Conservation (phyloP, 768 basidiomycete species). For the Boletus barrowsii region DNA sequence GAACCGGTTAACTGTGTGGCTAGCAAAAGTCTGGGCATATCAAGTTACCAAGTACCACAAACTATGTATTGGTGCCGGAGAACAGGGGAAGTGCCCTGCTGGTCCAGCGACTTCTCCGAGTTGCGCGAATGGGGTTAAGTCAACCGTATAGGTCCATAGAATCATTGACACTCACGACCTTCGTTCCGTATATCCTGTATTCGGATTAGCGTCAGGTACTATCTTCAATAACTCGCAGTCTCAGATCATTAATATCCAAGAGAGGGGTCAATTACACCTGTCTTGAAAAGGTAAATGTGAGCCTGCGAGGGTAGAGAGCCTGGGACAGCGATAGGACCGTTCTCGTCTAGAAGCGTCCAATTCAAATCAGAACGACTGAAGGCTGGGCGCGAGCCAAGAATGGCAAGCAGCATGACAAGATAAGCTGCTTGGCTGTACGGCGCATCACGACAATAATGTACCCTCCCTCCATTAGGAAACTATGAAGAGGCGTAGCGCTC, state of each 20-base stretch:
- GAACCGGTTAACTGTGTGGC: constrained; percentile 54
- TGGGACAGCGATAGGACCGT: constrained; percentile 52
- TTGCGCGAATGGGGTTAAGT: constrained; percentile 42
- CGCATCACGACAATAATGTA: constrained; percentile 4
- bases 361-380: constrained; percentile 45
- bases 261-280: constrained; percentile 53
- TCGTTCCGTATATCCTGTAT: constrained; percentile 49
- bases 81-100: constrained; percentile 47
- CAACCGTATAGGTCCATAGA: constrained; percentile 55
- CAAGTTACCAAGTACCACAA: constrained; percentile 10
- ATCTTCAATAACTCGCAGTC: constrained; percentile 2
- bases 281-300: constrained; percentile 50
- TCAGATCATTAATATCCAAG: constrained; percentile 51
- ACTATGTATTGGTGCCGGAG: constrained; percentile 58
- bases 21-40: constrained; percentile 42
- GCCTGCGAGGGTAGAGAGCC: constrained; percentile 50
- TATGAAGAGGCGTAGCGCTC: not conserved
- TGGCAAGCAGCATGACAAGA: constrained; percentile 8
- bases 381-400: constrained; percentile 19
- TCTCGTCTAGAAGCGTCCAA: constrained; percentile 55
- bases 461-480: not conserved
- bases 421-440: not conserved
- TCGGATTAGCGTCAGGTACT: not conserved
- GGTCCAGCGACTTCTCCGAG: constrained; percentile 17
- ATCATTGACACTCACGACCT: constrained; percentile 55